Conservation (phyloP, 352 stramenopile species). For the Phytophthora sp. region DNA sequence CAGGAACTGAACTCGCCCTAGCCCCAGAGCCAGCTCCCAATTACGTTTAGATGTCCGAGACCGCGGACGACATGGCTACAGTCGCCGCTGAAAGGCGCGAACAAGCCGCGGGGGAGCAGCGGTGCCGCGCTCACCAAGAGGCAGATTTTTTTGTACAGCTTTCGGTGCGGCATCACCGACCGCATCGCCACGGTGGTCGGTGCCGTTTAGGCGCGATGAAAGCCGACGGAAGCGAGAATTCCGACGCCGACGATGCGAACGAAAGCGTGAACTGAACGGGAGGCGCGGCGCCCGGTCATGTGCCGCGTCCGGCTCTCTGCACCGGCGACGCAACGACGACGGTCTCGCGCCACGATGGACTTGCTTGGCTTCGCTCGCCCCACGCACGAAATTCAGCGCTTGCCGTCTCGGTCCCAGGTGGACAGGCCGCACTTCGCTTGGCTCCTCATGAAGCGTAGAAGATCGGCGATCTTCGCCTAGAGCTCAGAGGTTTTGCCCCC, state of each 20-base stretch:
- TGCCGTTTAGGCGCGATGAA: slow-evolving; percentile 6
- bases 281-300: background rate
- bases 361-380: slow-evolving; percentile 18
- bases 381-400: slow-evolving; percentile 27
- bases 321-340: slow-evolving; percentile 26
- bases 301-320: slow-evolving; percentile 7
- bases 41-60: slow-evolving; percentile 20
- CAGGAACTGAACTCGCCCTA: slow-evolving; percentile 14
- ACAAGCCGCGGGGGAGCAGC: background rate
- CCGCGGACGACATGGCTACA: background rate
- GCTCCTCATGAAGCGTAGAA: background rate
- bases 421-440: background rate
- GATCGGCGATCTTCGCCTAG: background rate
- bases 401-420: background rate
- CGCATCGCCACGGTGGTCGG: background rate
- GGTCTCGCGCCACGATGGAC: slow-evolving; percentile 22
- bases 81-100: slow-evolving; percentile 1
- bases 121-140: background rate
- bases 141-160: no score
- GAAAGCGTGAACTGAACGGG: slow-evolving; percentile 18
- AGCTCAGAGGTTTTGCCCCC: background rate
- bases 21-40: slow-evolving; percentile 19
- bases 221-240: no score
- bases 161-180: no score
- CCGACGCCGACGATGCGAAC: slow-evolving; percentile 4